Evolutionary conservation across 2,329 filamentous ascomycete species (phyloP), one percentile per base, ranked within the genome.

Genomic region (Xylaria arbuscula): DNA sequence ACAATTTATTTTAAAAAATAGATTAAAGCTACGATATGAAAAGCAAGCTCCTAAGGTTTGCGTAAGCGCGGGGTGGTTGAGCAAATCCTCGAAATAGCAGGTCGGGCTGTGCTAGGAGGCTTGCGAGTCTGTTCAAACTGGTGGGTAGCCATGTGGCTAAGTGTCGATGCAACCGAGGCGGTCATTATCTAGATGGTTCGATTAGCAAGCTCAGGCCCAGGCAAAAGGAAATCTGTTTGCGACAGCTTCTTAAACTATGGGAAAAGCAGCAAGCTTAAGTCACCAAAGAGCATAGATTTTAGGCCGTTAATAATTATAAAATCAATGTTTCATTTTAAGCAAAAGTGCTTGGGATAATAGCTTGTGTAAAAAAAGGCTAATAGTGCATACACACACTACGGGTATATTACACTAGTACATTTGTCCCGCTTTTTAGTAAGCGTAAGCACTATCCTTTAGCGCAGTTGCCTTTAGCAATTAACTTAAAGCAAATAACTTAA

Each of bases 121-220:
- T n/a, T n/a, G n/a, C n/a, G 6, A 58, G 38, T 32, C 38, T 47
- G 15, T 55, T 55, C 17, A 55, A 55, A 55, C 34, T 55, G 17
- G 19, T 47, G 38, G 55, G 55, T 58, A 45, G 22, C 55, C 4
- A 32, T 32, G 38, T 58, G 38, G 55, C 55, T 58, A 24, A 58
- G 55, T 58, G 38, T 58, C 22, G 13, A 58, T 58, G 38, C 38
- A 34, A 28, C 55, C 55, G 32, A 32, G 34, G 38, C 55, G 55
- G 55, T 47, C 13, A n/a, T n/a, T n/a, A n/a, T 57, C 13, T 57
- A 57, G 38, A 57, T 59, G 19, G 32, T 51, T 40, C 19, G 6
- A 51, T 61, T 38, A 61, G 34, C 24, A 61, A 61, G 17, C 22
- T 61, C 15, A 51, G 32, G 58, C 34, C 28, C 22, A 40, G 17